Base-by-base conservation (phyloP, 805 yeast species). In the Vanderwaltozyma tropicalis region DNA sequence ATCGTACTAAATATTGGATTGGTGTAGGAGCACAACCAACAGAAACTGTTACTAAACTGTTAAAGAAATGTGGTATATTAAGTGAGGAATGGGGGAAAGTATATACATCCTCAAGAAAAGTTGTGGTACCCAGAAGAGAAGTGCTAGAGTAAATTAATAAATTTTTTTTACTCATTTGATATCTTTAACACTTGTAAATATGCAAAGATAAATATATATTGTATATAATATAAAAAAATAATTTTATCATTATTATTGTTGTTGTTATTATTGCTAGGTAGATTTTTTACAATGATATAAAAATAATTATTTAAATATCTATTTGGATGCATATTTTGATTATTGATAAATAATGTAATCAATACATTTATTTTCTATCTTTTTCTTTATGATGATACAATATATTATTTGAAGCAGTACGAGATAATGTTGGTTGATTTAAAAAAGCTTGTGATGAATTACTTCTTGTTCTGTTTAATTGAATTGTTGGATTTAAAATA, bases 21-120 rank as follows among this genome's bases (percentile, higher is more conserved):
- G 95, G 96, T 51, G 95, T 86, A 15, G 98, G 98, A 11, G 97
- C 97, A 1, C 94, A 84, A 57, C 94, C 96, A 6, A 77, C 89
- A 18, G 87, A 81, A 31, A 67, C 92, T 3, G 94, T 89, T 11
- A 71, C 76, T 2, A 76, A 76, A 46, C 64, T 92, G 37, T 73
- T 92, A 57, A 78, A 76, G 55, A 85, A 79, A 59, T 86, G 83
- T 32, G 87, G 95, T 42, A 72, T 74, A 40, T 40, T 58, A 30
- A 50, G 47, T 21, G 44, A 45, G 19, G 48, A 42, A 22, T 57
- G 60, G 61, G 50, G 55, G n/a, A 46, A 46, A 27, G 27, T 11
- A 13, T 19, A n/a, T 11, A 15, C 14, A 5, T 20, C 31, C 10
- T 26, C 27, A 18, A 49, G 54, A 32, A 49, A 44, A 21, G 48